phyloP scores from a whole-genome alignment of 192 early-diverging fungal genomes.

The Linnemannia hyalina region DNA sequence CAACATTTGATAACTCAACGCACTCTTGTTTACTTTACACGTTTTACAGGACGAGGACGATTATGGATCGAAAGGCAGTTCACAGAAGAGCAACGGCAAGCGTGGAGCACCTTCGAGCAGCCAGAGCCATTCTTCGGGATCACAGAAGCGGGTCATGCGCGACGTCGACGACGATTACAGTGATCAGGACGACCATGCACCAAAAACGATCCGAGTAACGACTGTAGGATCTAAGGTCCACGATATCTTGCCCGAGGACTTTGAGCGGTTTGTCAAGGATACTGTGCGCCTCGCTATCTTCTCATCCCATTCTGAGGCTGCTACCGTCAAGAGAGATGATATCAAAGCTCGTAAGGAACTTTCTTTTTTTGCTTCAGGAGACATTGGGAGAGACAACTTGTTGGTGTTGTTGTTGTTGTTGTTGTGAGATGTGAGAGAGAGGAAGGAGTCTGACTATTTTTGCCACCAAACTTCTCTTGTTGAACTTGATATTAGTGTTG shows the following conservation, averaged over 20 bases:
- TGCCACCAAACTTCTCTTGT: slow-evolving; percentile 7
- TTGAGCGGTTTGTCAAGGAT: slow-evolving; percentile 71
- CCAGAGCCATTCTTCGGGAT: slow-evolving; percentile 17
- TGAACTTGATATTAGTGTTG: slow-evolving; percentile 58
- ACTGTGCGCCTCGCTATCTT: slow-evolving; percentile 72
- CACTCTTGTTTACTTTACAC: background rate
- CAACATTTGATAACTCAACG: background rate
- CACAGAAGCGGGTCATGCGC: slow-evolving; percentile 39
- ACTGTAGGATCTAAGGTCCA: background rate
- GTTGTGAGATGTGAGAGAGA: too few relatives aligned
- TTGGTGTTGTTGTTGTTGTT: background rate
- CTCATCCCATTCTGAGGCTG: slow-evolving; percentile 63
- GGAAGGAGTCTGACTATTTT: background rate
- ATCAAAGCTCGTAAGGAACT: slow-evolving; percentile 68
- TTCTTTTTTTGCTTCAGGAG: background rate
- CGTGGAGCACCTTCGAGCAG: slow-evolving; percentile 18
- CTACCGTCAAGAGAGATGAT: slow-evolving; percentile 69
- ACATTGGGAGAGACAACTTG: background rate
- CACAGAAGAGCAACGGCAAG: slow-evolving; percentile 15
- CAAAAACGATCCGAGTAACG: slow-evolving; percentile 1
- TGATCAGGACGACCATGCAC: slow-evolving; percentile 24
- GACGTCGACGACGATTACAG: slow-evolving; percentile 27
- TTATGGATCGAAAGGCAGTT: slow-evolving; percentile 19
- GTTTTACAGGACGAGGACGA: slow-evolving; percentile 28
- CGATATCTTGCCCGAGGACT: slow-evolving; percentile 56